Conservation (phyloP, 2,329 filamentous ascomycete genomes). For the Stachybotrys chartarum region DNA sequence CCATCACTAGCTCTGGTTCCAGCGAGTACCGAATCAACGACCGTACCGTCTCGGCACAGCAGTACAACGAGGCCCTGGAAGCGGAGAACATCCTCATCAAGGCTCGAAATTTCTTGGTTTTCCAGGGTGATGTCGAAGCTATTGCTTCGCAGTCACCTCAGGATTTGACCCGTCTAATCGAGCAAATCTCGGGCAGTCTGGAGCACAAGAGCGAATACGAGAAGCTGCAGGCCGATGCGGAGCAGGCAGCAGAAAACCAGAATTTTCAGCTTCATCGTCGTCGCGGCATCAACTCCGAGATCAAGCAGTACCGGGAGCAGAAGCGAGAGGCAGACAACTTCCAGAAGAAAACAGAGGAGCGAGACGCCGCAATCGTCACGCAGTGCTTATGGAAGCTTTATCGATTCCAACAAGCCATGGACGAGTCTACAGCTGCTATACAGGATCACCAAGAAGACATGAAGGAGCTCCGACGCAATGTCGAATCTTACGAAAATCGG, state of each 20-base stretch:
- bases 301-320: slow-evolving; percentile 95
- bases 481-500: slow-evolving; percentile 74
- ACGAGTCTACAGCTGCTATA: slow-evolving; percentile 84
- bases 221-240: slow-evolving; percentile 74
- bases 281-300: slow-evolving; percentile 92
- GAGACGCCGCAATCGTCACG: slow-evolving; percentile 83
- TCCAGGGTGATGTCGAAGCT: slow-evolving; percentile 95
- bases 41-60: slow-evolving; percentile 74
- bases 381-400: slow-evolving; percentile 97
- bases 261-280: slow-evolving; percentile 82
- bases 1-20: slow-evolving; percentile 78
- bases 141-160: slow-evolving; percentile 93
- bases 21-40: slow-evolving; percentile 99
- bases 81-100: slow-evolving; percentile 96
- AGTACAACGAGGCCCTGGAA: slow-evolving; percentile 91
- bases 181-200: slow-evolving; percentile 94
- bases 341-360: slow-evolving; percentile 81
- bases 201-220: slow-evolving; percentile 96
- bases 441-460: slow-evolving; percentile 91
- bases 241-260: slow-evolving; percentile 82
- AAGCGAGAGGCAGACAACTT: slow-evolving; percentile 94
- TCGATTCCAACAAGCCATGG: slow-evolving; percentile 88
- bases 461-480: slow-evolving; percentile 82
- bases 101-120: slow-evolving; percentile 94
- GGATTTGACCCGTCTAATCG: slow-evolving; percentile 86